Percentiles rank a stretch among this genome's conserved stretches.
Conservation (phyloP, 768 basidiomycete genomes). For the Mycena galopus region DNA sequence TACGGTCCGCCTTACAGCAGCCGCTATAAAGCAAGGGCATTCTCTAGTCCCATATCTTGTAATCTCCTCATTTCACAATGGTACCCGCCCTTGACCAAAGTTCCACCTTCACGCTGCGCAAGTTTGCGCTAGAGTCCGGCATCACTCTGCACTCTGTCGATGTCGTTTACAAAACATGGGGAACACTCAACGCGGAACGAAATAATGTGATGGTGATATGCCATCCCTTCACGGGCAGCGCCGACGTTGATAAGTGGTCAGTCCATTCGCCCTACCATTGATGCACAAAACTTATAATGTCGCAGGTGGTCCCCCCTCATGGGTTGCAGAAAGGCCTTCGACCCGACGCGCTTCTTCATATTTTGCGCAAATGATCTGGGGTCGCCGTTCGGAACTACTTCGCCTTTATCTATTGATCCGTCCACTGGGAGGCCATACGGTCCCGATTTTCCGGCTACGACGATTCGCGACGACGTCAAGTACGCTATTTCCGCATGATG, state of each 20-base stretch:
- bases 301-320: conserved; percentile 96
- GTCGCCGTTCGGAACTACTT: conserved; percentile 94
- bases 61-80: not conserved
- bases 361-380: conserved; percentile 95
- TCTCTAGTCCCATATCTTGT: too few species aligned
- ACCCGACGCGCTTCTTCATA: conserved; percentile 88
- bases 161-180: conserved; percentile 87
- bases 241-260: conserved; percentile 86
- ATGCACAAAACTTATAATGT: not conserved
- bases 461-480: conserved; percentile 94
- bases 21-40: not conserved
- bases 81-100: not conserved
- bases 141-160: conserved; percentile 63
- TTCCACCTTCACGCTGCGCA: conserved; percentile 51
- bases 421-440: conserved; percentile 83
- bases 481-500: conserved; percentile 41
- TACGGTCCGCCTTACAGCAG: too few species aligned
- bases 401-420: conserved; percentile 86
- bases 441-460: conserved; percentile 93
- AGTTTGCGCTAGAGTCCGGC: conserved; percentile 75
- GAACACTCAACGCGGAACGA: conserved; percentile 65
- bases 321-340: conserved; percentile 92
- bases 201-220: conserved; percentile 87
- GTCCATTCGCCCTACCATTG: conserved; percentile 35
- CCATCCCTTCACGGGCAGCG: conserved; percentile 83